A percentile compares a stretch with the other conserved stretches of the same genome.
Evolutionary conservation across 306 rosid species (phyloP).

Genomic region (Elaeagnus macrophylla): DNA sequence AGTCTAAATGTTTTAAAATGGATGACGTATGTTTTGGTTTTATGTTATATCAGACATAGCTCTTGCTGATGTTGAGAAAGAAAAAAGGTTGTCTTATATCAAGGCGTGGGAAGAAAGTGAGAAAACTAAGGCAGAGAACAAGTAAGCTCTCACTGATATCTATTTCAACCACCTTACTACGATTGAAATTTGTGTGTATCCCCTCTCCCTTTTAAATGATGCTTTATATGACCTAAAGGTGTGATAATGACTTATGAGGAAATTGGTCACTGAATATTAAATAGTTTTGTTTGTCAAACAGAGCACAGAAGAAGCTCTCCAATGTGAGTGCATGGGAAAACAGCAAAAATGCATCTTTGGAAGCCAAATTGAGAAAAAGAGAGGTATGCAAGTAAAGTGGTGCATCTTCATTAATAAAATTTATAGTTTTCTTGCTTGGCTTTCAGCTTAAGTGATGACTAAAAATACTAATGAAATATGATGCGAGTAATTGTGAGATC

Average conservation of each 20-base stretch:
- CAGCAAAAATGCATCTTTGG: slow-evolving; percentile 56
- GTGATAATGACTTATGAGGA: too few relatives aligned
- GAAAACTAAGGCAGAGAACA: slow-evolving; percentile 71
- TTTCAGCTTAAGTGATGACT: neutral
- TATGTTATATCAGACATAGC: slow-evolving; percentile 54
- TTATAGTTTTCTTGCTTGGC: neutral
- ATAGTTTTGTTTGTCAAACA: slow-evolving; percentile 11
- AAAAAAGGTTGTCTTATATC: slow-evolving; percentile 55
- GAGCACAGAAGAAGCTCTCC: slow-evolving; percentile 65
- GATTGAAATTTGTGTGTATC: slow-evolving; percentile 1
- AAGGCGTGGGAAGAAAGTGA: slow-evolving; percentile 99
- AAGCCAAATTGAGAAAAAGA: slow-evolving; percentile 46
- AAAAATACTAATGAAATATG: neutral
- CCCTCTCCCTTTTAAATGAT: too few relatives aligned
- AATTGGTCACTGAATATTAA: too few relatives aligned
- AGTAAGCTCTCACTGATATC: slow-evolving; percentile 30
- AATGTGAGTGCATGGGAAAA: slow-evolving; percentile 70
- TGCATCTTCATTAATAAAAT: slow-evolving; percentile 1
- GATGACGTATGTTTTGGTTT: neutral
- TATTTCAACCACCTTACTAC: neutral
- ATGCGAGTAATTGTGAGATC: too few relatives aligned
- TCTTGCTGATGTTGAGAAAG: slow-evolving; percentile 68
- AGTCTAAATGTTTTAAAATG: slow-evolving; percentile 1
- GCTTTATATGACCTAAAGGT: too few relatives aligned
- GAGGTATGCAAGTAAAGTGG: slow-evolving; percentile 32